Evolutionary conservation across 2,329 filamentous ascomycete species (phyloP).

Genomic region (Didymella segeticola): DNA sequence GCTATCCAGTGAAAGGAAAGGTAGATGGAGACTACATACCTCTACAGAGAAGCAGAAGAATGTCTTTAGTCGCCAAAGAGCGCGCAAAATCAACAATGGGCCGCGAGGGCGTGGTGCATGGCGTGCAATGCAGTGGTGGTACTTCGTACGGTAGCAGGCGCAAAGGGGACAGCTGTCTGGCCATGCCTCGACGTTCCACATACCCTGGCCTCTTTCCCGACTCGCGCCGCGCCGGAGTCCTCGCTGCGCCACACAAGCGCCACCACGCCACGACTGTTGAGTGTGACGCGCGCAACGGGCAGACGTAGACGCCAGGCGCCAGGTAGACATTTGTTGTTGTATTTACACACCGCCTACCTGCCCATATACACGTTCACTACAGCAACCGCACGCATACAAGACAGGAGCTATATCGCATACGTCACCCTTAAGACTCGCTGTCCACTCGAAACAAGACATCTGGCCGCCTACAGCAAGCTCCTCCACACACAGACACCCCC

Average conservation of each 20-base stretch:
- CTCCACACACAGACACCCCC: conserved; percentile 8
- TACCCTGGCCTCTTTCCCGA: conserved; percentile 18
- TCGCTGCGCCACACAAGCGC: conserved; percentile 10
- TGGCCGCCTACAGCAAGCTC: conserved; percentile 3
- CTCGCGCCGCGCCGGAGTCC: neutral
- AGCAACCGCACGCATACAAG: neutral
- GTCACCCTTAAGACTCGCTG: neutral
- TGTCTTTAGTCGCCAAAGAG: conserved; percentile 13
- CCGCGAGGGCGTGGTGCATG: conserved; percentile 32
- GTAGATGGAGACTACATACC: conserved; percentile 24
- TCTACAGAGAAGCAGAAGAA: conserved; percentile 42
- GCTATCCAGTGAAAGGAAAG: neutral
- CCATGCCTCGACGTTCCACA: conserved; percentile 6
- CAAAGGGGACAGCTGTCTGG: conserved; percentile 40
- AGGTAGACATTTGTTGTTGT: conserved; percentile 4
- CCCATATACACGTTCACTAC: neutral
- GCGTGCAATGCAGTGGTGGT: conserved; percentile 19
- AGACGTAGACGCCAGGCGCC: conserved; percentile 7
- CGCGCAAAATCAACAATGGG: conserved; percentile 28
- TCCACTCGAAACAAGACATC: conserved; percentile 4
- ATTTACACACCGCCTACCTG: too few relatives aligned
- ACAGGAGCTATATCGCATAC: neutral
- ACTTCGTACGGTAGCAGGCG: conserved; percentile 1
- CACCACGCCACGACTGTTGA: conserved; percentile 1
- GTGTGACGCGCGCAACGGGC: conserved; percentile 7